Base-by-base conservation (phyloP, 345 rosid species). In the Bruguiera sexangula region DNA sequence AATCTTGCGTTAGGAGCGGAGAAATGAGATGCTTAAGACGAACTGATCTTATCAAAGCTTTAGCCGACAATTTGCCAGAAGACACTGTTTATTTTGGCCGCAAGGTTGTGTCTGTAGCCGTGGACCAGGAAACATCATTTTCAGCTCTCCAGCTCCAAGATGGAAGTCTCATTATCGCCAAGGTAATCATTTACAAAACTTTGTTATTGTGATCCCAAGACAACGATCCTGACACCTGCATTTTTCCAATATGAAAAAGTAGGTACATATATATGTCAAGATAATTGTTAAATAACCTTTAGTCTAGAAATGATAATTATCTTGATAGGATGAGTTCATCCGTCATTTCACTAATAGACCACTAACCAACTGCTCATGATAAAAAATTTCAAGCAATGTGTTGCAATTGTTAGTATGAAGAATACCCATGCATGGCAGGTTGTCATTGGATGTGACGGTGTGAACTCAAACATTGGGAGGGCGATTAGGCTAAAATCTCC, bases 1-100 rank as follows among this genome's bases (percentile, higher is more conserved):
- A 24, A 56, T 24, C 29, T 56, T 56, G 60, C 24, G 11, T 27
- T 21, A 22, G 72, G 70, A 64, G 60, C 55, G 89, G 88, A 29
- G 96, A 89, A 77, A 46, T 66, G 15, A 82, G 89, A 52, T 79
- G 85, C 71, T 37, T 89, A 36, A 66, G 71, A 69, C 78, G 92
- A 43, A 76, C 68, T 63, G 85, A 82, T 72, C 75, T 89, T 37
- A 62, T 89, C 9, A 64, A 75, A 31, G 70, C 79, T 11, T 66
- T 87, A 55, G 90, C 84, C 27, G 69, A 74, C 62, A 66, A 73
- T 63, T 74, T 85, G 68, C 92, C 88, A 24, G 34, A 1, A 6
- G 74, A 73, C 62, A 78, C 82, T 6, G 53, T 86, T 19, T 78
- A 71, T 8, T 77, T 81, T 24, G 85, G 85, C n/a, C 69, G 69